A percentile compares a stretch with the other conserved stretches of the same genome.
Evolutionary conservation across 441 rosid genomes (phyloP).

Genomic region (Eutrema salsugineum): DNA sequence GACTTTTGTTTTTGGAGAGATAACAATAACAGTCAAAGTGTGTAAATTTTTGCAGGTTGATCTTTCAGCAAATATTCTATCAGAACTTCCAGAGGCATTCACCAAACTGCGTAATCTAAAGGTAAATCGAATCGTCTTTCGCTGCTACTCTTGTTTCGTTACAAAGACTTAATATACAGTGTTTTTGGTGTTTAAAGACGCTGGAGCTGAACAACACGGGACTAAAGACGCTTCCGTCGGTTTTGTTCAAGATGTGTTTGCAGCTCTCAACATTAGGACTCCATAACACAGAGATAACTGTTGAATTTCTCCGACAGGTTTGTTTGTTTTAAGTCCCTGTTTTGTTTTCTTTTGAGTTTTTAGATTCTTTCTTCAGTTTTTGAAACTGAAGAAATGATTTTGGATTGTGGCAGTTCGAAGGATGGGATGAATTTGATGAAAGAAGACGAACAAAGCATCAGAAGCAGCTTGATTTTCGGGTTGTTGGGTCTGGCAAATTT

Average conservation of each 20-base stretch:
- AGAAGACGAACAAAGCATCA: conserved; percentile 76
- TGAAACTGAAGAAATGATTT: background rate
- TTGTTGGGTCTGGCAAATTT: conserved; percentile 56
- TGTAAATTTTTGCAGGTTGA: conserved; percentile 64
- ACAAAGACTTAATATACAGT: background rate
- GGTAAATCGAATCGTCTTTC: conserved; percentile 38
- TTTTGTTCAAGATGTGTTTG: conserved; percentile 58
- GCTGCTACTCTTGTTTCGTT: background rate
- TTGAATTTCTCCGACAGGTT: conserved; percentile 76
- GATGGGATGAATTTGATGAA: conserved; percentile 73
- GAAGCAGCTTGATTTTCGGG: conserved; percentile 84
- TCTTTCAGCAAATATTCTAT: conserved; percentile 78
- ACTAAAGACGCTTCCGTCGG: conserved; percentile 53
- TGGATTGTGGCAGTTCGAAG: conserved; percentile 47
- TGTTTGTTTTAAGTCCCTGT: background rate
- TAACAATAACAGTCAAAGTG: background rate
- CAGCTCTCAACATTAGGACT: conserved; percentile 72
- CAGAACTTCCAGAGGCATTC: conserved; percentile 61
- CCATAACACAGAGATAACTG: conserved; percentile 82
- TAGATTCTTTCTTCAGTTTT: background rate
- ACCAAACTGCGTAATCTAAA: conserved; percentile 57
- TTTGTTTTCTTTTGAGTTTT: background rate
- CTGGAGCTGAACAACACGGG: conserved; percentile 68
- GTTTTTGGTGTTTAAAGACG: conserved; percentile 44
- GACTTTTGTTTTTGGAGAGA: background rate